Evolutionary conservation across 148 eudicot species (phyloP).

Genomic region (Oxyria digyna): DNA sequence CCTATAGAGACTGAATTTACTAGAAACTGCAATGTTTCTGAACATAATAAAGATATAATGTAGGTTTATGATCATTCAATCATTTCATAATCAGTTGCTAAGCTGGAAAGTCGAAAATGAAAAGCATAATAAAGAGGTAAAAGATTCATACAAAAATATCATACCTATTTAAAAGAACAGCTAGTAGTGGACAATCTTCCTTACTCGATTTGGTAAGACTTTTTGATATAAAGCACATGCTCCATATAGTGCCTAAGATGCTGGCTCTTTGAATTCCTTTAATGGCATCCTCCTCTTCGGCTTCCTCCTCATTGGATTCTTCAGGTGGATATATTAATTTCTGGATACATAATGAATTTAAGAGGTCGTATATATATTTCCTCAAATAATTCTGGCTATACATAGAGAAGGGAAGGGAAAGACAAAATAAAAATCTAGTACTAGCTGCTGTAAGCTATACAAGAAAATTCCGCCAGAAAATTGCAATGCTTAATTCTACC

Average conservation of each 20-base stretch:
- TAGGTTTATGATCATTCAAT: not conserved
- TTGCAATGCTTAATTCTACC: slow-evolving; percentile 24
- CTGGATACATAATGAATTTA: slow-evolving; percentile 16
- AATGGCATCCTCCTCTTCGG: slow-evolving; percentile 28
- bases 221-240: slow-evolving; percentile 90
- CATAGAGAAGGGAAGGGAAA: not conserved
- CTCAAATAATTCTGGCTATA: not conserved
- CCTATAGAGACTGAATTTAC: slow-evolving; percentile 6
- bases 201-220: slow-evolving; percentile 28
- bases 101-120: not conserved
- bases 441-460: not conserved
- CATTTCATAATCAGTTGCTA: not conserved
- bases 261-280: slow-evolving; percentile 22
- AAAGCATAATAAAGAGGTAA: not conserved
- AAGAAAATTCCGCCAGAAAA: not conserved
- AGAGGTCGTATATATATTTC: not conserved
- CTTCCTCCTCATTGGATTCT: slow-evolving; percentile 31
- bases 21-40: not conserved
- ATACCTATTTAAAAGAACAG: slow-evolving; percentile 81
- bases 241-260: slow-evolving; percentile 83
- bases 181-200: slow-evolving; percentile 58
- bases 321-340: slow-evolving; percentile 58
- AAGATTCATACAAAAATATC: not conserved
- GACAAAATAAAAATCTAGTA: not conserved
- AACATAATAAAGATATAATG: not conserved